A percentile compares a stretch with the other conserved stretches of the same genome.
phyloP scores from a whole-genome alignment of 768 basidiomycete species.

The Tulasnella sp. region DNA sequence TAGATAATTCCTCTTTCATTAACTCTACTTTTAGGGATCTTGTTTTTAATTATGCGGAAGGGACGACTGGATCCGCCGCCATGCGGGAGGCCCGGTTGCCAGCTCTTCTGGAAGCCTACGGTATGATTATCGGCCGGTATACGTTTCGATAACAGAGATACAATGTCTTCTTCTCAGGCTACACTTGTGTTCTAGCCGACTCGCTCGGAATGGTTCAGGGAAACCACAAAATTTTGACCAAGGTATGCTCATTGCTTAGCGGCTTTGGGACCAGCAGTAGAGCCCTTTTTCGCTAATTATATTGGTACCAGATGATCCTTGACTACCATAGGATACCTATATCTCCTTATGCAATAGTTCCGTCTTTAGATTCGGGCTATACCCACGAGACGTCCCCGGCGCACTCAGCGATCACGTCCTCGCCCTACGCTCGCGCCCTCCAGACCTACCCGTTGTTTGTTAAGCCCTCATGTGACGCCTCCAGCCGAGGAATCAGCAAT shows the following conservation, averaged over 20 bases:
- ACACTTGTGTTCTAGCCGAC: neutral
- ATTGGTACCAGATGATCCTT: neutral
- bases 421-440: neutral
- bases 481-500: neutral
- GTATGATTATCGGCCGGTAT: neutral
- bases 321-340: neutral
- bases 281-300: neutral
- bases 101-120: neutral
- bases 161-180: neutral
- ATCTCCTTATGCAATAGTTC: slow-evolving; percentile 3
- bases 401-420: neutral
- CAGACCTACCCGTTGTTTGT: neutral
- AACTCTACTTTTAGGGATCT: neutral
- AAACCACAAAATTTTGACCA: neutral
- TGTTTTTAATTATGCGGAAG: neutral
- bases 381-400: neutral
- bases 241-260: neutral
- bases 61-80: neutral
- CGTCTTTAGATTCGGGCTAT: neutral
- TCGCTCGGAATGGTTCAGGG: neutral
- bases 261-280: neutral
- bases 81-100: neutral
- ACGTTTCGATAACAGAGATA: neutral
- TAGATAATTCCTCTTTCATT: neutral
- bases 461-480: neutral